Evolutionary conservation across 345 rosid species (phyloP), one percentile per base, ranked within the genome.

Genomic region (Turritis glabra): DNA sequence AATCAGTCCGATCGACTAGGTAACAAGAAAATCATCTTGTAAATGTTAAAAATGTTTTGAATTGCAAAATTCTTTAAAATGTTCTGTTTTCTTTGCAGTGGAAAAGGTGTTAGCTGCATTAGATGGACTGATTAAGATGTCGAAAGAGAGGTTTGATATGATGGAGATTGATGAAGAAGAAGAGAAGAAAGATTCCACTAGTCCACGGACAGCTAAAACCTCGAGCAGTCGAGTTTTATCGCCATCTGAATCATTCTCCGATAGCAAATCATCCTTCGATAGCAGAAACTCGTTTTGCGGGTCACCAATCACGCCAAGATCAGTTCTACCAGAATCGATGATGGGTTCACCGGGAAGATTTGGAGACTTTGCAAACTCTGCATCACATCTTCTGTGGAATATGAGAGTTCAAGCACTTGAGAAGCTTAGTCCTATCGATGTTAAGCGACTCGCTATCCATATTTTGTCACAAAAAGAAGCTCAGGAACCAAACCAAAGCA

Each of bases 321-420:
- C 86, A 1, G 84, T 83, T 33, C 79, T 83, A 59, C 82, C 77
- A 15, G 82, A 83, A 17, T 26, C 69, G 2, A 37, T 72, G 26
- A 71, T 62, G 58, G 77, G 71, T 61, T 76, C 82, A 8, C 79
- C 77, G 0, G 72, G 60, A 8, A 70, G 44, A 37, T 12, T 0
- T 22, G 78, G 79, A 55, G 82, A 79, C 64, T 71, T 75, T 75
- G 76, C 72, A 4, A 79, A 74, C 65, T 78, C 77, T 48, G 50
- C 81, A 5, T 83, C 86, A 48, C 74, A 80, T 75, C 77, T 73
- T 37, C 9, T 83, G 17, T 78, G 83, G 84, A 75, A 80, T 33
- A 82, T 83, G 60, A 72, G 96, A 77, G 85, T 88, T 55, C 90
- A 89, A 63, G 86, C 94, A 30, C 81, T 88, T 23, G 96, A 85